These are phyloP conservation scores for Gossypium davidsonii DNA, from an alignment of 441 rosid genomes.

Conservation along the genomic window DNA sequence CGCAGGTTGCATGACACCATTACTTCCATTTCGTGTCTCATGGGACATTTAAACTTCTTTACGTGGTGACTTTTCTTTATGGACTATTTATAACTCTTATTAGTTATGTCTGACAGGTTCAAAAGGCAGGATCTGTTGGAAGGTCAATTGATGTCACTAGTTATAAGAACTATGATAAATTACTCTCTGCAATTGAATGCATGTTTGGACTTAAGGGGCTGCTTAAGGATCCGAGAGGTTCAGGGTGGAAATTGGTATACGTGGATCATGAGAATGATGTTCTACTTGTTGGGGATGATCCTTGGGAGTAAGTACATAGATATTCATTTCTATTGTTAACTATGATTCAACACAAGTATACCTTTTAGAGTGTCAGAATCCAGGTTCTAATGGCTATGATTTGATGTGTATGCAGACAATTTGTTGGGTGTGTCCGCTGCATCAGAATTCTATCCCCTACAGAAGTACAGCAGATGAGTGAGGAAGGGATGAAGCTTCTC, in stretches of 20 bases:
- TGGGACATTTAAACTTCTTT: neutral
- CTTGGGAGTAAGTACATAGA: conserved; percentile 78
- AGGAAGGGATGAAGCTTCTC: conserved; percentile 94
- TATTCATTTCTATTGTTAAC: too few species aligned
- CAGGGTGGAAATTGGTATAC: conserved; percentile 91
- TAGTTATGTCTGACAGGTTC: conserved; percentile 54
- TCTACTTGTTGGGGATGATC: conserved; percentile 95
- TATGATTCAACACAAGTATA: neutral
- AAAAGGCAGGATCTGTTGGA: conserved; percentile 93
- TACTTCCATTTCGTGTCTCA: neutral
- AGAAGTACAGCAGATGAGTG: conserved; percentile 97
- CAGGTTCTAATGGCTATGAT: conserved; percentile 2
- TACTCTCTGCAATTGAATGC: conserved; percentile 73
- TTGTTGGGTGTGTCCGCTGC: conserved; percentile 93
- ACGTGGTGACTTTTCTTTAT: neutral
- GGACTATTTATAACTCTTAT: neutral
- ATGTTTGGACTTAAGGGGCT: conserved; percentile 94
- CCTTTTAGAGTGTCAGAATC: neutral
- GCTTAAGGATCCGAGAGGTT: conserved; percentile 67
- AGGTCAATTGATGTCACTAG: conserved; percentile 89
- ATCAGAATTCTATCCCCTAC: conserved; percentile 91
- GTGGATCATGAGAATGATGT: conserved; percentile 96
- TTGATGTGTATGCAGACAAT: conserved; percentile 48
- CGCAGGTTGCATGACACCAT: neutral
- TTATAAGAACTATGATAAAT: conserved; percentile 73